Evolutionary conservation across 768 basidiomycete species (phyloP).

Genomic region (Boletus sp.): DNA sequence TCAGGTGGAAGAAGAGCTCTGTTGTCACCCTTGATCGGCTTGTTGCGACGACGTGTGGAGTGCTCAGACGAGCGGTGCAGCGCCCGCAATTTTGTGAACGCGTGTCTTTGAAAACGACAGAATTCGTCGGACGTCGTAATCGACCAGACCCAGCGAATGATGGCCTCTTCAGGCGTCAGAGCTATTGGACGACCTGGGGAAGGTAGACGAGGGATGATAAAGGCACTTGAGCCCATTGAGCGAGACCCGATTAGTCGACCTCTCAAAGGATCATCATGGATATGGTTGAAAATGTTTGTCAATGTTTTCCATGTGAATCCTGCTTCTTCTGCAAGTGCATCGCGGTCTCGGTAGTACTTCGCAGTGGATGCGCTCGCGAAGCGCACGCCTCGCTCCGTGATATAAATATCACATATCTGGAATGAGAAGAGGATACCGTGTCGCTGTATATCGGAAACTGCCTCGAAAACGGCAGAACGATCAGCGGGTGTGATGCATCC

Average conservation of each 20-base stretch:
- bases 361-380: slow-evolving; percentile 23
- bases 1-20: slow-evolving; percentile 18
- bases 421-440: slow-evolving; percentile 26
- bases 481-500: slow-evolving; percentile 23
- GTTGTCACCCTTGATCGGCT: slow-evolving; percentile 2
- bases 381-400: slow-evolving; percentile 29
- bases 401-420: slow-evolving; percentile 22
- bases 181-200: slow-evolving; percentile 20
- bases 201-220: slow-evolving; percentile 27
- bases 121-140: slow-evolving; percentile 12
- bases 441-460: slow-evolving; percentile 30
- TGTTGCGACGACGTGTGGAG: slow-evolving; percentile 2
- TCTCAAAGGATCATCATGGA: slow-evolving; percentile 1
- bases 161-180: slow-evolving; percentile 15
- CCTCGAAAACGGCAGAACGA: slow-evolving; percentile 27
- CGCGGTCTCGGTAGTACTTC: slow-evolving; percentile 19
- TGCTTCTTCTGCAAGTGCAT: slow-evolving; percentile 23
- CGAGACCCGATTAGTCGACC: neutral
- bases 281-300: slow-evolving; percentile 18
- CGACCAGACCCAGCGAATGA: slow-evolving; percentile 23
- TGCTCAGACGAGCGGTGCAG: neutral
- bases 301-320: slow-evolving; percentile 16
- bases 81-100: neutral
- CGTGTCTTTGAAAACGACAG: neutral
- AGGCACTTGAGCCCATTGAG: neutral